Percentiles rank a stretch among this genome's conserved stretches.
phyloP scores from a whole-genome alignment of 1,284 basidiomycete species.

The Hypsizygus ulmarius region DNA sequence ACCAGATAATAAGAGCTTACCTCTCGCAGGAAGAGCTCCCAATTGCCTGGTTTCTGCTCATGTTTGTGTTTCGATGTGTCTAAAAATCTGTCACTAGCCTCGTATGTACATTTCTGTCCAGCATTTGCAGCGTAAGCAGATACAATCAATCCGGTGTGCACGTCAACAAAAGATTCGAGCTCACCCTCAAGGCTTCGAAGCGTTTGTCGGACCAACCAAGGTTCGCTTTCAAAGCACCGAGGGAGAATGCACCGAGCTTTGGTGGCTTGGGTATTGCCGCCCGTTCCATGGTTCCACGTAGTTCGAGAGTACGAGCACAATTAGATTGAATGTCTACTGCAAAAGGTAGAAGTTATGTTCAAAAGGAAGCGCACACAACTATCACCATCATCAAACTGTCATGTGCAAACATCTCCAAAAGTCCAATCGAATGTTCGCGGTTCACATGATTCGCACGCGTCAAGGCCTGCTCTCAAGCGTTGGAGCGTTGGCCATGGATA shows the following conservation, averaged over 20 bases:
- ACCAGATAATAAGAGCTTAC: background rate
- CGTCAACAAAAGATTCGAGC: no score
- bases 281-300: no score
- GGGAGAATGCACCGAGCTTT: background rate
- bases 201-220: background rate
- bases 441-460: background rate
- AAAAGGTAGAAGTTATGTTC: no score
- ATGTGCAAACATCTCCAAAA: background rate
- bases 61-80: background rate
- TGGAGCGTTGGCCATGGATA: background rate
- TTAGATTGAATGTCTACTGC: no score
- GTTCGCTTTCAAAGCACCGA: background rate
- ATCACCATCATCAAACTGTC: no score
- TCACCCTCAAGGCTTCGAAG: slow-evolving; percentile 1
- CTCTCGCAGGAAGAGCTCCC: background rate
- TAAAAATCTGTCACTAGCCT: background rate
- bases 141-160: no score
- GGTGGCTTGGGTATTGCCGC: background rate
- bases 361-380: no score
- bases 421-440: background rate
- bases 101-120: background rate
- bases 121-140: no score
- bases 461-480: no score
- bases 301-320: no score
- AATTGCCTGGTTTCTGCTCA: background rate